A percentile compares a stretch with the other conserved stretches of the same genome.
Evolutionary conservation across 2,329 filamentous ascomycete species (phyloP).

Genomic region (Fusarium tuaranense): DNA sequence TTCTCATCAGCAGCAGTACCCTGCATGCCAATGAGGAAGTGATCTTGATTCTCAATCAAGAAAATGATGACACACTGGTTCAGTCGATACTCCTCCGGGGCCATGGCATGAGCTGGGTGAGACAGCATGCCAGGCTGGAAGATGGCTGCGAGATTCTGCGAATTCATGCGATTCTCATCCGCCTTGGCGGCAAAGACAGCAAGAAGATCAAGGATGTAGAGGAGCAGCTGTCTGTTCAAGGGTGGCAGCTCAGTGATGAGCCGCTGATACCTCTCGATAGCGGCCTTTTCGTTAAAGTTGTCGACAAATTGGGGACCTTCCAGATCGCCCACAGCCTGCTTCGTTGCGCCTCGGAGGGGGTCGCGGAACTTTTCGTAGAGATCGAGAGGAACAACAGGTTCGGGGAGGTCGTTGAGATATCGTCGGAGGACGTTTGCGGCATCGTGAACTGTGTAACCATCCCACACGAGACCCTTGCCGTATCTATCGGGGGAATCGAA

Average conservation of each 20-base stretch:
- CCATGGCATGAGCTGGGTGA: conserved; percentile 95
- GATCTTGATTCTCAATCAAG: conserved; percentile 97
- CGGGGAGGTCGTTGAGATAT: conserved; percentile 95
- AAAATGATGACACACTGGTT: conserved; percentile 99
- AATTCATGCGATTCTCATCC: conserved; percentile 96
- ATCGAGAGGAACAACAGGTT: conserved; percentile 94
- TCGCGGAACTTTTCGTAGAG: conserved; percentile 93
- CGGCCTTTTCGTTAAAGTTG: conserved; percentile 70
- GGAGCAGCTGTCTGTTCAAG: conserved; percentile 89
- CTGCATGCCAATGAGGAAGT: conserved; percentile 98
- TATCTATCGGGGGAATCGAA: conserved; percentile 97
- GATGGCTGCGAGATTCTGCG: conserved; percentile 93
- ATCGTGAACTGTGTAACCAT: conserved; percentile 97
- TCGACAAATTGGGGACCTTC: conserved; percentile 78
- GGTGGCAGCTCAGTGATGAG: conserved; percentile 94
- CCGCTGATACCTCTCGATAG: conserved; percentile 86
- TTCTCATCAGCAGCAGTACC: conserved; percentile 96
- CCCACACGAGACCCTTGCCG: conserved; percentile 96
- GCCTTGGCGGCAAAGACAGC: conserved; percentile 98
- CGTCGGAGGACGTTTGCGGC: conserved; percentile 95
- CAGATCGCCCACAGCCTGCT: conserved; percentile 77
- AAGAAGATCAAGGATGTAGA: conserved; percentile 95
- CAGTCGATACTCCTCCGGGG: conserved; percentile 90
- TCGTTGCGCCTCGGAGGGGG: conserved; percentile 79
- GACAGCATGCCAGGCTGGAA: conserved; percentile 97